Conservation (phyloP, 495 filamentous ascomycete species). For the Xeromyces bisporus region DNA sequence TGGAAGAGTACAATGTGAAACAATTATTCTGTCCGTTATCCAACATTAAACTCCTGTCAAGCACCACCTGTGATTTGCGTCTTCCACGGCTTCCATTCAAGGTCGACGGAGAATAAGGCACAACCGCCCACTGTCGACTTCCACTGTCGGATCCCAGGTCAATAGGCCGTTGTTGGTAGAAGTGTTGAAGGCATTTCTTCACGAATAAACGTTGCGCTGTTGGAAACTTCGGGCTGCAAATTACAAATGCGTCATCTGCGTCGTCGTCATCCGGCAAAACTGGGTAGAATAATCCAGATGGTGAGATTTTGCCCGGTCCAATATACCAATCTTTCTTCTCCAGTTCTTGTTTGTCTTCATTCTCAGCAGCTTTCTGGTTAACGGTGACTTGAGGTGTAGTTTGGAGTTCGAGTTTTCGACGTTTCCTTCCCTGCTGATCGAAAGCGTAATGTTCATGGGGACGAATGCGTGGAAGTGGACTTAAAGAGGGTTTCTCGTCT, state of each 20-base stretch:
- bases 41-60: no score
- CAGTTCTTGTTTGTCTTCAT: not conserved
- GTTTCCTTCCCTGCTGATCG: slow-evolving; percentile 26
- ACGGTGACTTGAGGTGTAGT: not conserved
- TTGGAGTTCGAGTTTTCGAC: slow-evolving; percentile 15
- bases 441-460: slow-evolving; percentile 13
- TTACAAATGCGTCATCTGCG: slow-evolving; percentile 5
- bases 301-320: slow-evolving; percentile 9
- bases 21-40: slow-evolving; percentile 3
- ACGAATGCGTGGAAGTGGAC: slow-evolving; percentile 2
- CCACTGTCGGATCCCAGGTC: slow-evolving; percentile 3
- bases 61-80: no score
- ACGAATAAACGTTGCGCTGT: slow-evolving; percentile 11
- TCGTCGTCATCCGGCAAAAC: slow-evolving; percentile 3
- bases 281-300: slow-evolving; percentile 12
- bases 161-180: slow-evolving; percentile 9
- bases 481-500: not conserved
- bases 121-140: slow-evolving; percentile 7
- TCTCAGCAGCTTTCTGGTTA: not conserved
- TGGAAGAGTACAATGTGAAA: slow-evolving; percentile 16
- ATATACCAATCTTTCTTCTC: slow-evolving; percentile 13
- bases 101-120: slow-evolving; percentile 9
- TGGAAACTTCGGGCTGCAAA: slow-evolving; percentile 8
- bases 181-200: slow-evolving; percentile 11
- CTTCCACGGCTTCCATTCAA: no score